Evolutionary conservation across 768 basidiomycete species (phyloP), one percentile per base, ranked within the genome.

Genomic region (Tylopilus rubrobrunneus): DNA sequence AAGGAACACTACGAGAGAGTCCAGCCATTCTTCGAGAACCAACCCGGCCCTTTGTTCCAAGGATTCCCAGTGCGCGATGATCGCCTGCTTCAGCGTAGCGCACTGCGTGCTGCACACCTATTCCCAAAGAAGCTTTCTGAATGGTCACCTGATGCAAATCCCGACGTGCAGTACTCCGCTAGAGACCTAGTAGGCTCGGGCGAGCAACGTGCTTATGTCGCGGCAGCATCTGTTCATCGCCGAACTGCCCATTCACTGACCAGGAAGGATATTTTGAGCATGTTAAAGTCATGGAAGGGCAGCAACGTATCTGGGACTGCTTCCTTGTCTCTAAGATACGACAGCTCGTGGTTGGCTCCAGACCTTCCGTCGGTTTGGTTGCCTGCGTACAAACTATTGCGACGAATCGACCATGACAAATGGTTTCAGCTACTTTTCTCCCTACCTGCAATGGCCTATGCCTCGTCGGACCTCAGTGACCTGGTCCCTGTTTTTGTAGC

Each of bases 1-100:
- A 55, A 74, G 27, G 53, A 65, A 0, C 65, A 69, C 48, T 58
- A 51, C 23, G 52, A 61, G n/a, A n/a, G n/a, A n/a, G n/a, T n/a
- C n/a, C n/a, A n/a, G n/a, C n/a, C n/a, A n/a, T n/a, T n/a, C n/a
- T 49, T 54, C 7, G 53, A 53, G n/a, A 41, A 15, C 1, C 53
- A 45, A 4, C 7, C 46, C 2, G 11, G 3, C 5, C 0, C 11
- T 2, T 4, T 42, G 7, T 58, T 59, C 47, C 5, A 17, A 17
- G 11, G n/a, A 1, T 64, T 67, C 42, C 57, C 64, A 3, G 17
- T 1, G 5, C 14, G 4, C 5, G 48, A 60, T 1, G n/a, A n/a
- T n/a, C n/a, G n/a, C n/a, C n/a, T n/a, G n/a, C n/a, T n/a, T n/a
- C n/a, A n/a, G n/a, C n/a, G n/a, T n/a, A n/a, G n/a, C n/a, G n/a